Conservation (phyloP, 192 early-diverging fungal species). For the Rhizophagus prolifer region DNA sequence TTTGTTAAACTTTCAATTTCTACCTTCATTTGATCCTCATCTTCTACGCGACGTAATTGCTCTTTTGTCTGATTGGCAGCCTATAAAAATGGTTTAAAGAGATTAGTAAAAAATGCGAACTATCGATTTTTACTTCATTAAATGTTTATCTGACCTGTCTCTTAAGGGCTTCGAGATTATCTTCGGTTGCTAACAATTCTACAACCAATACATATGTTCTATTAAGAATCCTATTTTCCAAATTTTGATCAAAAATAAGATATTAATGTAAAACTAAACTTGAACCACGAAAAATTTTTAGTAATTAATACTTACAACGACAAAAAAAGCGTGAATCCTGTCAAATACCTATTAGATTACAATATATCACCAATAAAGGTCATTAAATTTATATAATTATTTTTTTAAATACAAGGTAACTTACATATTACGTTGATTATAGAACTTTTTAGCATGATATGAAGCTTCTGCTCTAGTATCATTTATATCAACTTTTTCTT, state of each 20-base stretch:
- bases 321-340: slow-evolving; percentile 55
- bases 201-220: slow-evolving; percentile 54
- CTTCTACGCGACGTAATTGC: slow-evolving; percentile 35
- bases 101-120: neutral
- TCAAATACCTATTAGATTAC: slow-evolving; percentile 48
- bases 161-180: slow-evolving; percentile 45
- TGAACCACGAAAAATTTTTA: neutral
- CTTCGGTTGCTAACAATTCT: slow-evolving; percentile 52
- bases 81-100: slow-evolving; percentile 12
- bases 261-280: too few species aligned
- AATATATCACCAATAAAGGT: neutral
- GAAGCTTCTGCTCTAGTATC: slow-evolving; percentile 40
- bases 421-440: slow-evolving; percentile 60
- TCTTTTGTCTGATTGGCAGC: slow-evolving; percentile 42
- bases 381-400: neutral
- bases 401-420: neutral
- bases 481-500: slow-evolving; percentile 21
- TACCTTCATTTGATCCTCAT: slow-evolving; percentile 37
- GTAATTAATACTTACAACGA: slow-evolving; percentile 41
- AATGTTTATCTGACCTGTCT: slow-evolving; percentile 32
- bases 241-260: neutral
- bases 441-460: slow-evolving; percentile 51
- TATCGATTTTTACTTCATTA: neutral
- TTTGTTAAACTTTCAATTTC: slow-evolving; percentile 36
- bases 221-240: slow-evolving; percentile 46